Evolutionary conservation across 2,329 filamentous ascomycete genomes (phyloP).

Genomic region (Aspergillus vadensis): DNA sequence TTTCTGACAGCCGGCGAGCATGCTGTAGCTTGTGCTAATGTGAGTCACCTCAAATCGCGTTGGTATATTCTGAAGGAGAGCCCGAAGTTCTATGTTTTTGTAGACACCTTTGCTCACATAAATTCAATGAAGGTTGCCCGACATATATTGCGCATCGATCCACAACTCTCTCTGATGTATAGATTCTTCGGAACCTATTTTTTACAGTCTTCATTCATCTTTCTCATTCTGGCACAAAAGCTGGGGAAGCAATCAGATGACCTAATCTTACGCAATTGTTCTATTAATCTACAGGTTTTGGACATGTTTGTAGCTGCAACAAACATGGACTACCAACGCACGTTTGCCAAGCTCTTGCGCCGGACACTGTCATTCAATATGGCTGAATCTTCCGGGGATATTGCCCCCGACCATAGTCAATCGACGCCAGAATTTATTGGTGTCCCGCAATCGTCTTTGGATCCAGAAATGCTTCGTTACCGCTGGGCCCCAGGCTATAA

Average conservation of each 20-base stretch:
- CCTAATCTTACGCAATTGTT: background rate
- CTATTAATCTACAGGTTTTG: background rate
- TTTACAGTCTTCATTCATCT: conserved; percentile 4
- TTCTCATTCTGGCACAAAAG: conserved; percentile 5
- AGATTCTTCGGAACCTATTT: conserved; percentile 5
- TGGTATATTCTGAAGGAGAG: background rate
- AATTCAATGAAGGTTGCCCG: background rate
- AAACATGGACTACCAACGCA: conserved; percentile 8
- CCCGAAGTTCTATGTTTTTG: too few species aligned
- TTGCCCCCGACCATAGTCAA: background rate
- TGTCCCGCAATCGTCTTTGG: background rate
- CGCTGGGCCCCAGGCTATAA: conserved; percentile 3
- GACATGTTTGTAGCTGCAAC: conserved; percentile 2
- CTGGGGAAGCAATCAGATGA: background rate
- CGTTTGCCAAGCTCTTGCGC: conserved; percentile 1
- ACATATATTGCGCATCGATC: background rate
- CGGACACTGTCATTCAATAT: background rate
- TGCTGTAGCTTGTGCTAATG: conserved; percentile 5
- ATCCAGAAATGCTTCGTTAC: conserved; percentile 7
- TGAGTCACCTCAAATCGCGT: background rate
- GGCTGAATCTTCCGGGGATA: background rate
- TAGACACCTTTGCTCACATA: too few species aligned
- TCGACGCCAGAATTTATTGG: background rate
- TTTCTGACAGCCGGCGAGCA: conserved; percentile 1
- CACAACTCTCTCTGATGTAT: conserved; percentile 1